Percentiles rank a stretch among this genome's conserved stretches.
These are phyloP conservation scores for Taphrina communis DNA, from an alignment of 1,139 yeast species.

Conservation along the genomic window DNA sequence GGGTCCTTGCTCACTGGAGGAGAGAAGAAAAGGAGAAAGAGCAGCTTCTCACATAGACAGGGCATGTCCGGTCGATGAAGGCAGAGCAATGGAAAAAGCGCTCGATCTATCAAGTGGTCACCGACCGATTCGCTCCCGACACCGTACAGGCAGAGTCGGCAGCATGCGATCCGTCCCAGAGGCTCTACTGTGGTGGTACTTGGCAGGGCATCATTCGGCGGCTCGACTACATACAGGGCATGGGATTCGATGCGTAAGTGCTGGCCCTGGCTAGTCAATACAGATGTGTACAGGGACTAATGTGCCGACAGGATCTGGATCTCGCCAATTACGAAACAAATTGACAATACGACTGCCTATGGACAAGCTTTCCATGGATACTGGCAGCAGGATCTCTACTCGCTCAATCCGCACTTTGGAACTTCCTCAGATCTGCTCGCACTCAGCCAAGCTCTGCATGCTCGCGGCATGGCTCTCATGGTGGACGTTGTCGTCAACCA, in stretches of 20 bases:
- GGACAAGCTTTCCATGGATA: conserved; percentile 45
- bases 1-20: no score
- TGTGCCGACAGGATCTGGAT: conserved; percentile 41
- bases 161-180: conserved; percentile 18
- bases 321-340: conserved; percentile 43
- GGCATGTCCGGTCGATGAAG: conserved; percentile 38
- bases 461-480: conserved; percentile 44
- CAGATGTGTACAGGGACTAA: neutral
- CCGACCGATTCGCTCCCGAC: conserved; percentile 38
- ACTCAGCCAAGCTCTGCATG: conserved; percentile 41
- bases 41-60: conserved; percentile 6
- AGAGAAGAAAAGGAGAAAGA: no score
- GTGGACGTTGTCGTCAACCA: conserved; percentile 44
- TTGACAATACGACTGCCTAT: conserved; percentile 38
- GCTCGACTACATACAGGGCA: conserved; percentile 44
- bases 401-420: conserved; percentile 43
- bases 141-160: conserved; percentile 18
- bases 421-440: conserved; percentile 38
- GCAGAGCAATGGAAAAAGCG: conserved; percentile 43
- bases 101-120: conserved; percentile 43
- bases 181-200: conserved; percentile 44
- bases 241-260: conserved; percentile 44
- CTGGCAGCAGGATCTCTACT: conserved; percentile 42
- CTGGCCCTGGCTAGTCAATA: no score
- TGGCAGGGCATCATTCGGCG: conserved; percentile 43